Evolutionary conservation across 257 asterid species (phyloP).

Genomic region (Handroanthus guayacan): DNA sequence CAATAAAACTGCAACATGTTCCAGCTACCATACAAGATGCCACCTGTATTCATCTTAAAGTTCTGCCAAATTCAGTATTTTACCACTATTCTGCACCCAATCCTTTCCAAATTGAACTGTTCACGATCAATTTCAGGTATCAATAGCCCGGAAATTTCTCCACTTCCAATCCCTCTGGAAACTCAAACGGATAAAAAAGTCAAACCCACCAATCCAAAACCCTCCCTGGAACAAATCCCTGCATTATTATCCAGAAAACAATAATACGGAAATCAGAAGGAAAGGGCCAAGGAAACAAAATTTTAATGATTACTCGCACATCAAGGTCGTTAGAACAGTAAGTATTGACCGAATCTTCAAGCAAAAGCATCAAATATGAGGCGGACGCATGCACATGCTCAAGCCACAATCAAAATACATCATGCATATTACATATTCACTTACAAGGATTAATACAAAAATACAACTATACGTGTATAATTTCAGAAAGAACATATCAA

Average conservation of each 20-base stretch:
- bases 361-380: conserved; percentile 55
- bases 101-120: conserved; percentile 35
- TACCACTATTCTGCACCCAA: not conserved
- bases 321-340: conserved; percentile 62
- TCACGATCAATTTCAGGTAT: conserved; percentile 13
- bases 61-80: conserved; percentile 19
- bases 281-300: conserved; percentile 10
- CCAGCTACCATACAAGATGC: conserved; percentile 11
- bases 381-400: conserved; percentile 37
- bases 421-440: not conserved
- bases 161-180: conserved; percentile 31
- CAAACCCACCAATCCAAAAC: conserved; percentile 33
- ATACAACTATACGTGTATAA: not conserved
- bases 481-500: not conserved
- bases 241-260: conserved; percentile 37
- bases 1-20: not conserved
- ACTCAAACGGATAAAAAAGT: not conserved
- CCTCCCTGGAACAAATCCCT: conserved; percentile 38
- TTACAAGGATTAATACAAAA: not conserved
- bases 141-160: conserved; percentile 18
- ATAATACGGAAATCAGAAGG: conserved; percentile 11
- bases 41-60: conserved; percentile 28
- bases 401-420: conserved; percentile 19
- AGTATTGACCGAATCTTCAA: conserved; percentile 53
- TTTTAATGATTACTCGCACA: conserved; percentile 36